phyloP scores from a whole-genome alignment of 2,329 filamentous ascomycete species.

The Cytospora leucostoma region DNA sequence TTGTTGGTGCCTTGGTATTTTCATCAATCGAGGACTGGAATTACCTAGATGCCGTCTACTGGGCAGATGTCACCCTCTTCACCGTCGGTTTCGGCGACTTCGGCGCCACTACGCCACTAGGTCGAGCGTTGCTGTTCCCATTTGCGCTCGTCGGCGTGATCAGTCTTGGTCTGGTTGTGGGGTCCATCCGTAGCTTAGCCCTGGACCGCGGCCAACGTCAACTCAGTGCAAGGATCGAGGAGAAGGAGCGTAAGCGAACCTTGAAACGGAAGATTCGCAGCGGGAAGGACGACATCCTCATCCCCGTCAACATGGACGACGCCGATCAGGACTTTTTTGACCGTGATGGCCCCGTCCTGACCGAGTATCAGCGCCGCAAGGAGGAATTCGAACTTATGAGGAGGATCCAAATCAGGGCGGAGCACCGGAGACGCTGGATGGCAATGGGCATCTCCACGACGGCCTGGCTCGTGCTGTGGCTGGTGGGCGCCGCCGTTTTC shows the following conservation, averaged over 20 bases:
- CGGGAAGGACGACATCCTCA: conserved; percentile 50
- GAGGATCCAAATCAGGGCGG: conserved; percentile 68
- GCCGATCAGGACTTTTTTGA: conserved; percentile 29
- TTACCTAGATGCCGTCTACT: conserved; percentile 78
- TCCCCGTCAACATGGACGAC: conserved; percentile 45
- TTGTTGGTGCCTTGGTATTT: conserved; percentile 76
- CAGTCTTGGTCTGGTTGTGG: conserved; percentile 80
- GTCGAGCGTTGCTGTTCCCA: conserved; percentile 74
- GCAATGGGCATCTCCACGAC: conserved; percentile 67
- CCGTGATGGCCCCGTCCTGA: conserved; percentile 30
- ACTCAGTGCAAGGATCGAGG: conserved; percentile 59
- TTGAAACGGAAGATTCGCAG: conserved; percentile 48
- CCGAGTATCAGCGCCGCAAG: conserved; percentile 63
- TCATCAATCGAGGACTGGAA: conserved; percentile 70
- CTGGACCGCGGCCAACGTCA: conserved; percentile 58
- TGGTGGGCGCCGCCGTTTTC: conserved; percentile 77
- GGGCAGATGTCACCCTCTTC: conserved; percentile 72
- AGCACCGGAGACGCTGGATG: conserved; percentile 70
- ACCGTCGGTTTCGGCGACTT: conserved; percentile 66
- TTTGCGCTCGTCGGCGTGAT: conserved; percentile 83
- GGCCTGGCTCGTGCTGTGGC: conserved; percentile 76
- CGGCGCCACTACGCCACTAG: conserved; percentile 51
- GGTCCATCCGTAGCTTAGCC: conserved; percentile 70
- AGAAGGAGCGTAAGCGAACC: conserved; percentile 56
- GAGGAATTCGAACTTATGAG: conserved; percentile 81